Conservation (phyloP, 2,329 filamentous ascomycete species). For the Penicillium sp. region DNA sequence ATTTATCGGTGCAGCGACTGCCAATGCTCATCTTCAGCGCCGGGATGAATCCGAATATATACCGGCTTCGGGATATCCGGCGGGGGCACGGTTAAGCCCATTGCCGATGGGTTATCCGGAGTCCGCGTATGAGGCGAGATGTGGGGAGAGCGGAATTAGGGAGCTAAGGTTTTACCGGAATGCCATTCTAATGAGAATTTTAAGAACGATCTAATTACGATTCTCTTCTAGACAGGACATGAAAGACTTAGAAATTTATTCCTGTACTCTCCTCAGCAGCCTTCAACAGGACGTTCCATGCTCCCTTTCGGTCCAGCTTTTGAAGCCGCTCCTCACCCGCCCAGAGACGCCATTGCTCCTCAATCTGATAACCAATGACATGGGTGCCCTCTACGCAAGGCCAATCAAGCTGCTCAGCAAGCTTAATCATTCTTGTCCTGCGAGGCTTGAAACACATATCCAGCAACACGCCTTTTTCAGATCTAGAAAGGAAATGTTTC, state of each 20-base stretch:
- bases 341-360: constrained; percentile 23
- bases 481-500: constrained; percentile 30
- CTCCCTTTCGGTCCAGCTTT: constrained; percentile 15
- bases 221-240: too few relatives aligned
- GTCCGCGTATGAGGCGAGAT: neutral
- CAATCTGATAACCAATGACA: constrained; percentile 24
- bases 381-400: constrained; percentile 24
- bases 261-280: constrained; percentile 19
- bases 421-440: constrained; percentile 34
- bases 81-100: constrained; percentile 1
- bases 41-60: neutral
- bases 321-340: constrained; percentile 16
- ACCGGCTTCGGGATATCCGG: neutral
- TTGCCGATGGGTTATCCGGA: constrained; percentile 1
- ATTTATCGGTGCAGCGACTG: neutral
- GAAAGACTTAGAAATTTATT: constrained; percentile 17
- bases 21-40: neutral
- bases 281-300: constrained; percentile 18
- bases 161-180: neutral
- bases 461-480: constrained; percentile 38
- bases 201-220: too few relatives aligned
- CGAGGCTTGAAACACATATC: constrained; percentile 51
- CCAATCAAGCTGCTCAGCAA: constrained; percentile 16
- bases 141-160: neutral
- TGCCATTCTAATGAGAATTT: neutral